phyloP scores from a whole-genome alignment of 257 asterid genomes.

The Craterostigma plantagineum region DNA sequence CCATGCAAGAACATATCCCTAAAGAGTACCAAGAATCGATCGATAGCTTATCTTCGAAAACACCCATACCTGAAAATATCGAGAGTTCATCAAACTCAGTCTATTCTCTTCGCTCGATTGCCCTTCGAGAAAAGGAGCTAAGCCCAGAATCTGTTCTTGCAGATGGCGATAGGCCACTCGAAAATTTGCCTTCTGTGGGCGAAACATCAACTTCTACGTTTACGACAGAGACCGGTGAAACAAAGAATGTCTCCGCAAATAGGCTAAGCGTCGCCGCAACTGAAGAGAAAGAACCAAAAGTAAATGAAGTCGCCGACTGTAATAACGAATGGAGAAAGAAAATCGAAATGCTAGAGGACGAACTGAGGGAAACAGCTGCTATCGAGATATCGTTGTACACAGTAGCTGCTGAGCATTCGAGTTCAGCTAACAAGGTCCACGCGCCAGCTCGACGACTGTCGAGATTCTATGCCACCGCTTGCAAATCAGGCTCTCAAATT shows the following conservation, averaged over 20 bases:
- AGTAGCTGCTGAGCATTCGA: slow-evolving; percentile 63
- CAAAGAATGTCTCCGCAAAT: slow-evolving; percentile 16
- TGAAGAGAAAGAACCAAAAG: slow-evolving; percentile 13
- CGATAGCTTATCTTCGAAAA: too few relatives aligned
- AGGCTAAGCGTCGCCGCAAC: slow-evolving; percentile 13
- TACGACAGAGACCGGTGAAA: not conserved
- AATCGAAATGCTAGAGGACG: slow-evolving; percentile 63
- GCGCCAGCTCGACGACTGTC: slow-evolving; percentile 85
- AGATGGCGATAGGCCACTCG: too few relatives aligned
- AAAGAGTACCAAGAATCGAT: too few relatives aligned
- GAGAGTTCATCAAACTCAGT: too few relatives aligned
- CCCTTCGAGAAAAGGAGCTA: too few relatives aligned
- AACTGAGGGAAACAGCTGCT: slow-evolving; percentile 67
- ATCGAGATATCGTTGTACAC: slow-evolving; percentile 73
- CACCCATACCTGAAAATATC: too few relatives aligned
- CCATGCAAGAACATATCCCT: too few relatives aligned
- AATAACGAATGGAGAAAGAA: slow-evolving; percentile 32
- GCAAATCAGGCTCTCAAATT: slow-evolving; percentile 30
- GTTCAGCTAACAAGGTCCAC: slow-evolving; percentile 67
- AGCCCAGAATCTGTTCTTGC: too few relatives aligned
- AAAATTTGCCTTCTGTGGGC: too few relatives aligned
- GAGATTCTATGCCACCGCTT: slow-evolving; percentile 54
- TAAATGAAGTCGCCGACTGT: slow-evolving; percentile 14
- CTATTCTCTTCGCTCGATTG: too few relatives aligned
- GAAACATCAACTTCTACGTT: too few relatives aligned